These are phyloP conservation scores for Magnolia sinica DNA, from an alignment of 164 flowering plant genomes.

Conservation along the genomic window DNA sequence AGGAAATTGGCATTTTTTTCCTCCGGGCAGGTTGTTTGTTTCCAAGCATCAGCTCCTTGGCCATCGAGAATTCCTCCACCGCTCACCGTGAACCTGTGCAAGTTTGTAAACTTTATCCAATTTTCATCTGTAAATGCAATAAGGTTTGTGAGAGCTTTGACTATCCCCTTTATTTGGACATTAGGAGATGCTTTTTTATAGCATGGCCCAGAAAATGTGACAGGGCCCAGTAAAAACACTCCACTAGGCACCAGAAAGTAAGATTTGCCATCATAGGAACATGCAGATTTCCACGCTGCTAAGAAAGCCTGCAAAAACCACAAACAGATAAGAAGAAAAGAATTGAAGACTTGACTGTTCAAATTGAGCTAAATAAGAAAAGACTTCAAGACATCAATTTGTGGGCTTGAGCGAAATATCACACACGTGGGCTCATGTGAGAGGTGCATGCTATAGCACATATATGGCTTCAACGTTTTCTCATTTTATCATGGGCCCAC, in stretches of 20 bases:
- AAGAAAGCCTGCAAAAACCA: not conserved
- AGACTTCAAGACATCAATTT: too few species aligned
- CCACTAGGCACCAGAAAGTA: not conserved
- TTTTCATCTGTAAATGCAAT: not conserved
- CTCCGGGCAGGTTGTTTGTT: not conserved
- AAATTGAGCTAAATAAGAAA: too few species aligned
- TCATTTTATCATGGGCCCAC: too few species aligned
- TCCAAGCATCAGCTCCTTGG: not conserved
- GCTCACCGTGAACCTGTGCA: not conserved
- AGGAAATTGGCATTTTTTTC: not conserved
- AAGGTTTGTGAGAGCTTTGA: not conserved
- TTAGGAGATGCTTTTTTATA: not conserved
- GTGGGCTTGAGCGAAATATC: too few species aligned
- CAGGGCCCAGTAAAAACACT: not conserved
- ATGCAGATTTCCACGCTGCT: not conserved
- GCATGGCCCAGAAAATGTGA: not conserved
- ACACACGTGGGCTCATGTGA: too few species aligned
- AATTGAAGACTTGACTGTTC: too few species aligned
- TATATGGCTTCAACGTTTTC: too few species aligned
- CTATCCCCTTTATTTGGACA: not conserved
- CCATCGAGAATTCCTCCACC: conserved; percentile 1
- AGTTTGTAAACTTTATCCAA: not conserved
- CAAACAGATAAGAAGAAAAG: too few species aligned
- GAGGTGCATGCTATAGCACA: too few species aligned
- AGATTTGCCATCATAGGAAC: not conserved